Base-by-base conservation (phyloP, 2,329 filamentous ascomycete genomes). In the Claviceps humidiphila region DNA sequence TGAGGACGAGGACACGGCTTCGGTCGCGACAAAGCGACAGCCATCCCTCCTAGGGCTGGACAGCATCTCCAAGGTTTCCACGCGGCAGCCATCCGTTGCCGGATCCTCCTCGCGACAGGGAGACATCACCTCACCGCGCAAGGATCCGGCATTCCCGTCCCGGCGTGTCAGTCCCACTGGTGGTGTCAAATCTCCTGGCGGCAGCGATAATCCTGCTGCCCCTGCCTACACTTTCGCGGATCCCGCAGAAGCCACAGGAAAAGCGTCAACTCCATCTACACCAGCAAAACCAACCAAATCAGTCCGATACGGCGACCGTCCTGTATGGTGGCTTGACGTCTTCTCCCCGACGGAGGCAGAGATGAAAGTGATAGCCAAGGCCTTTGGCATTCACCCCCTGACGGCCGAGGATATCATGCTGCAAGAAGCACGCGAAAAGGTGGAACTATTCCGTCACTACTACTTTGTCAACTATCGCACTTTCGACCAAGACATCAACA, bases 381-480 rank as follows among this genome's bases (percentile, higher is more conserved):
- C 93, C 0, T 98, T 98, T 64, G 89, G 89, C 16, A 96, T 98
- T 55, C 93, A 98, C 69, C 90, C 93, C 0, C 72, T 98, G 54
- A 98, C 93, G 0, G 85, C 89, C 1, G 93, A 98, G 67, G 93
- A 98, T 64, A 96, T 98, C 61, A 85, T 97, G 78, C 84, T 96
- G 73, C 89, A 97, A 66, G 93, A 98, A 71, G 87, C 90, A 42
- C 90, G 93, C 22, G 93, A 98, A 64, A 98, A 98, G 70, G 93
- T 98, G 0, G 93, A 98, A 66, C 76, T 98, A 1, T 98, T 98
- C 74, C 84, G 88, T 38, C 87, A 95, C 65, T 98, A 98, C 71
- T 98, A 98, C 68, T 96, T 98, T 62, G 88, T 98, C 70, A 97
- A 95, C 66, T 98, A 98, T 67, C 86, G 93, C 16, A 94, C 89